These are phyloP conservation scores for Candida neerlandica DNA, from an alignment of 1,139 yeast genomes.

Conservation along the genomic window DNA sequence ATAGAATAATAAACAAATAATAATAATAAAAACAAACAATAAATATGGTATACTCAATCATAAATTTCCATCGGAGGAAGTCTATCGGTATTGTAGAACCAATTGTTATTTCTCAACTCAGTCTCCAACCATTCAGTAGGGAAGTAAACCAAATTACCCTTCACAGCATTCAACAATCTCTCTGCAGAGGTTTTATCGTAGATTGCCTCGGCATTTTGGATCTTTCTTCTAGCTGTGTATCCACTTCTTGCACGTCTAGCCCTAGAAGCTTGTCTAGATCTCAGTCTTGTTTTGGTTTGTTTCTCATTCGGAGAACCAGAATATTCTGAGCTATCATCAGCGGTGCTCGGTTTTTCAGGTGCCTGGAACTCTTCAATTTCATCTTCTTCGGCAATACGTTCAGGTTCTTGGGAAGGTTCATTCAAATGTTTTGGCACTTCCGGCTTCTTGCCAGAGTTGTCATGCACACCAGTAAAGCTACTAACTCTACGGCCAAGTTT, in stretches of 20 bases:
- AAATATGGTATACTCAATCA: slow-evolving; percentile 46
- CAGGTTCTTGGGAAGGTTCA: background rate
- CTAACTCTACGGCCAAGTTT: slow-evolving; percentile 15
- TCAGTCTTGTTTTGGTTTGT: background rate
- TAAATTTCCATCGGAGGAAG: slow-evolving; percentile 95
- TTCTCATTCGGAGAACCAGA: background rate
- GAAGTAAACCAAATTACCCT: slow-evolving; percentile 86
- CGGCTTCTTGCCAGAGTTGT: background rate
- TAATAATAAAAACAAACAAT: background rate
- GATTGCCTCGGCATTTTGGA: slow-evolving; percentile 46
- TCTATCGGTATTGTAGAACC: slow-evolving; percentile 94
- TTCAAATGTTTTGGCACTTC: slow-evolving; percentile 1
- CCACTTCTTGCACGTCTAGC: slow-evolving; percentile 33
- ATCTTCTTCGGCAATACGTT: background rate
- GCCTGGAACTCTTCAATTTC: background rate
- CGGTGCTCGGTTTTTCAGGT: background rate
- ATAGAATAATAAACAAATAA: background rate
- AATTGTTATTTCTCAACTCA: slow-evolving; percentile 87
- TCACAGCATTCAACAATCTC: slow-evolving; percentile 68
- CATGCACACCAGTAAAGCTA: slow-evolving; percentile 8
- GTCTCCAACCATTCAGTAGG: slow-evolving; percentile 89
- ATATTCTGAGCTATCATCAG: background rate
- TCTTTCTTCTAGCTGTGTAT: slow-evolving; percentile 38
- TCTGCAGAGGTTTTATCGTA: slow-evolving; percentile 80
- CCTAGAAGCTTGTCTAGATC: slow-evolving; percentile 1